A percentile compares a stretch with the other conserved stretches of the same genome.
Conservation (phyloP, 108 stramenopile species). For the Thalassiosira profunda region DNA sequence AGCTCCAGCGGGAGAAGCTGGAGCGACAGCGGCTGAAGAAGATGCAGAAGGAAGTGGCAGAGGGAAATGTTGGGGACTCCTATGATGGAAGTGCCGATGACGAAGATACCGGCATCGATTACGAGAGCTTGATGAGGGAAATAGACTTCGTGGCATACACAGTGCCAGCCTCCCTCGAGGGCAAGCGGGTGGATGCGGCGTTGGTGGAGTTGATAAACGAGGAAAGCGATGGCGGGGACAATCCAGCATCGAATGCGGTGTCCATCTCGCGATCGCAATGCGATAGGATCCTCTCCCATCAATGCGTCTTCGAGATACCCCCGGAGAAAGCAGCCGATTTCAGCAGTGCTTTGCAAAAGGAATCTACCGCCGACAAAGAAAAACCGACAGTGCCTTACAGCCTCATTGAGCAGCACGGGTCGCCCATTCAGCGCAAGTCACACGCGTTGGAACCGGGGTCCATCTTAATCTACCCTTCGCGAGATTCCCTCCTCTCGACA, state of each 20-base stretch:
- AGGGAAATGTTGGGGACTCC: background rate
- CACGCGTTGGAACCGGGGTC: constrained; percentile 30
- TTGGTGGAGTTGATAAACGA: constrained; percentile 42
- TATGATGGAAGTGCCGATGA: constrained; percentile 3
- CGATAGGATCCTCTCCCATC: constrained; percentile 33
- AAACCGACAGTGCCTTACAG: constrained; percentile 13
- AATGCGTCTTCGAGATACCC: constrained; percentile 35
- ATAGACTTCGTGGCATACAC: constrained; percentile 20
- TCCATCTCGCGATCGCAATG: constrained; percentile 51
- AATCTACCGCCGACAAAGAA: background rate
- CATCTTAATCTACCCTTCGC: constrained; percentile 46
- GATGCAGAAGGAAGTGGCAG: constrained; percentile 1
- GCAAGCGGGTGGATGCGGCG: constrained; percentile 41
- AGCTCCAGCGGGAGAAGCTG: constrained; percentile 19
- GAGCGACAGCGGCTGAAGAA: constrained; percentile 23
- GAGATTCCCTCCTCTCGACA: constrained; percentile 42
- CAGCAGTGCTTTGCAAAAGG: background rate
- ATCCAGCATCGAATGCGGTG: constrained; percentile 1
- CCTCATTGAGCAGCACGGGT: constrained; percentile 16
- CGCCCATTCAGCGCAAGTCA: constrained; percentile 38
- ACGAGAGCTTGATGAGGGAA: constrained; percentile 14
- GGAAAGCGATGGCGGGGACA: constrained; percentile 7
- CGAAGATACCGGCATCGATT: constrained; percentile 5
- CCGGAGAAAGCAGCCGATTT: constrained; percentile 28
- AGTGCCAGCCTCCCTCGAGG: constrained; percentile 16